Conservation (phyloP, 306 rosid species). For the Prosopis cineraria region DNA sequence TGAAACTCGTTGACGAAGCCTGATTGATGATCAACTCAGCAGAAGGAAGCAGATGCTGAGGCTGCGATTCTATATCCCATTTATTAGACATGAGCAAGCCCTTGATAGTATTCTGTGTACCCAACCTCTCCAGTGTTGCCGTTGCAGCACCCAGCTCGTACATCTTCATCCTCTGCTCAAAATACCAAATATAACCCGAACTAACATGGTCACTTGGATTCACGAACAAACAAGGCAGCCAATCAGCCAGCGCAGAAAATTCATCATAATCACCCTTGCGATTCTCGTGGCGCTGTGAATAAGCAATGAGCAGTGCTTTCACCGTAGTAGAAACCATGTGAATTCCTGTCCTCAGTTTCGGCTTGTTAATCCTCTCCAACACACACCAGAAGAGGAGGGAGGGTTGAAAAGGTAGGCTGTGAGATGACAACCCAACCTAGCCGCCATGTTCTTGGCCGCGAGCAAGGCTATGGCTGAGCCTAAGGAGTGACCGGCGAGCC, state of each 20-base stretch:
- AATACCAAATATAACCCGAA: slow-evolving; percentile 39
- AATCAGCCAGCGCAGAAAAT: neutral
- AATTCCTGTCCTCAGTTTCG: slow-evolving; percentile 19
- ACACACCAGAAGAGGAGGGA: slow-evolving; percentile 35
- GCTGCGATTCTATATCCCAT: slow-evolving; percentile 13
- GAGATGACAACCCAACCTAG: slow-evolving; percentile 13
- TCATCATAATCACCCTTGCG: too few species aligned
- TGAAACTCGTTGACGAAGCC: neutral
- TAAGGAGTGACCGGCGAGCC: slow-evolving; percentile 48
- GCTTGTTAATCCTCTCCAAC: slow-evolving; percentile 8
- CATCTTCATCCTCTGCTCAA: slow-evolving; percentile 39
- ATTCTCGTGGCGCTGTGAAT: neutral
- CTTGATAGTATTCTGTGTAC: slow-evolving; percentile 4
- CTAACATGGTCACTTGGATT: slow-evolving; percentile 38
- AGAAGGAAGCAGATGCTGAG: slow-evolving; percentile 38
- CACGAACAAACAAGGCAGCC: slow-evolving; percentile 42
- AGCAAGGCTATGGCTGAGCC: slow-evolving; percentile 41
- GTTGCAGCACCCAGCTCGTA: slow-evolving; percentile 28
- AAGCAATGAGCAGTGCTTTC: slow-evolving; percentile 16
- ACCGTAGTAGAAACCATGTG: slow-evolving; percentile 1
- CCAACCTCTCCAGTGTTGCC: slow-evolving; percentile 23
- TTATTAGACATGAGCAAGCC: neutral
- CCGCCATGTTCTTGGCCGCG: slow-evolving; percentile 34
- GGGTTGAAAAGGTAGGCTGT: slow-evolving; percentile 43
- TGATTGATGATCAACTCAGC: slow-evolving; percentile 30